Conservation (phyloP, 2,329 filamentous ascomycete genomes). For the Albifimbria verrucaria region DNA sequence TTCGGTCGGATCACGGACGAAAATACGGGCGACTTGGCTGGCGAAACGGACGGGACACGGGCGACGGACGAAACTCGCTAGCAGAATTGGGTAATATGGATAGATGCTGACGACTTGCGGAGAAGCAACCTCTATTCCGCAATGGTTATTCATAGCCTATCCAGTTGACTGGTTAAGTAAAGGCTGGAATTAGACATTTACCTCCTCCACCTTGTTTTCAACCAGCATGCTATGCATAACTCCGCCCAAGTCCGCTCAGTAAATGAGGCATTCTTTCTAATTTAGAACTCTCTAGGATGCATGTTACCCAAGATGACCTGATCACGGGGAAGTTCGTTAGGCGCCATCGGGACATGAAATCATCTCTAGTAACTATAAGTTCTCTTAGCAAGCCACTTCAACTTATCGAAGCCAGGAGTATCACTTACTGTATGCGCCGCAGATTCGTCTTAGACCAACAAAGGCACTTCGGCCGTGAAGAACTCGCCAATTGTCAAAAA, state of each 20-base stretch:
- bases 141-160: no score
- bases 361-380: constrained; percentile 68
- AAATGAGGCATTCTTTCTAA: no score
- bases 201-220: no score
- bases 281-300: constrained; percentile 23
- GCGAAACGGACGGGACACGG: no score
- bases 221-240: no score
- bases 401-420: background rate
- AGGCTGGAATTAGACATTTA: no score
- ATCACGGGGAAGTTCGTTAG: constrained; percentile 62
- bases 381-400: background rate
- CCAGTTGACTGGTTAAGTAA: no score
- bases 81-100: no score
- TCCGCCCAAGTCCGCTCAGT: no score
- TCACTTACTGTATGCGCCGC: constrained; percentile 81
- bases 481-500: constrained; percentile 96
- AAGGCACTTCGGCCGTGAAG: constrained; percentile 84
- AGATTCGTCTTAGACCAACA: constrained; percentile 80
- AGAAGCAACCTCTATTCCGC: no score
- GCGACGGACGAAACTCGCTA: no score
- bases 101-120: no score
- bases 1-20: background rate
- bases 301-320: constrained; percentile 37
- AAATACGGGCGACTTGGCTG: background rate
- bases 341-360: constrained; percentile 74